Conservation (phyloP, 2,329 filamentous ascomycete genomes). For the Colletotrichum sp. region DNA sequence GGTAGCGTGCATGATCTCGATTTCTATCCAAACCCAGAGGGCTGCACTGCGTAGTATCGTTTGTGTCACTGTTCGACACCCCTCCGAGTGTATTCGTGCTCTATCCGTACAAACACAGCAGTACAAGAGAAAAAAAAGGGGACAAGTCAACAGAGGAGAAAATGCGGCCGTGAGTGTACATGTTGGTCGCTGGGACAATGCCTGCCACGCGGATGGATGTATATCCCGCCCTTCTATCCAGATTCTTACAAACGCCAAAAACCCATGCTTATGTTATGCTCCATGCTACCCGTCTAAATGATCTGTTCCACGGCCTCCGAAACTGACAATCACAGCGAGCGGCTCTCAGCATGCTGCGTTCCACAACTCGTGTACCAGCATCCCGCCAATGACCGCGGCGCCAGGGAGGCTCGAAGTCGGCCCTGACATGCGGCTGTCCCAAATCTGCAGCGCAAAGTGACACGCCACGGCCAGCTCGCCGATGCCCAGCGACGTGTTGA, state of each 20-base stretch:
- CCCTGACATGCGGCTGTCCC: neutral
- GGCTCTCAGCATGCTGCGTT: constrained; percentile 9
- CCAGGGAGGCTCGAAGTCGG: constrained; percentile 6
- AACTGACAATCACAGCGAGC: neutral
- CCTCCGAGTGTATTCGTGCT: neutral
- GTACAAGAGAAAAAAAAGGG: neutral
- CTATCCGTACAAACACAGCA: neutral
- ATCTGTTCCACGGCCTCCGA: neutral
- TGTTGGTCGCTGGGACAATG: neutral
- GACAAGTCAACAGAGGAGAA: neutral
- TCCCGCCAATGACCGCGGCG: constrained; percentile 13
- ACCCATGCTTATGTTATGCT: constrained; percentile 4
- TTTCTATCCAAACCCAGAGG: neutral
- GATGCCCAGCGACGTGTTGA: constrained; percentile 13
- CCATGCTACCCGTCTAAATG: constrained; percentile 9
- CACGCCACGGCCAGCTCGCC: constrained; percentile 18
- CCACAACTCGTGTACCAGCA: constrained; percentile 21
- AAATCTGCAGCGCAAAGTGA: constrained; percentile 18
- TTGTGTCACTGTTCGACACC: neutral
- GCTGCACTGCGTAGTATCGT: neutral
- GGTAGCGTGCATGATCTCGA: neutral
- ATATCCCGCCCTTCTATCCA: neutral
- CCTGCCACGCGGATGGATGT: neutral
- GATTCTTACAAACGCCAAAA: neutral
- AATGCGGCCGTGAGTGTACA: neutral